Conservation (phyloP, 1,284 basidiomycete species). For the Malassezia furfur region DNA sequence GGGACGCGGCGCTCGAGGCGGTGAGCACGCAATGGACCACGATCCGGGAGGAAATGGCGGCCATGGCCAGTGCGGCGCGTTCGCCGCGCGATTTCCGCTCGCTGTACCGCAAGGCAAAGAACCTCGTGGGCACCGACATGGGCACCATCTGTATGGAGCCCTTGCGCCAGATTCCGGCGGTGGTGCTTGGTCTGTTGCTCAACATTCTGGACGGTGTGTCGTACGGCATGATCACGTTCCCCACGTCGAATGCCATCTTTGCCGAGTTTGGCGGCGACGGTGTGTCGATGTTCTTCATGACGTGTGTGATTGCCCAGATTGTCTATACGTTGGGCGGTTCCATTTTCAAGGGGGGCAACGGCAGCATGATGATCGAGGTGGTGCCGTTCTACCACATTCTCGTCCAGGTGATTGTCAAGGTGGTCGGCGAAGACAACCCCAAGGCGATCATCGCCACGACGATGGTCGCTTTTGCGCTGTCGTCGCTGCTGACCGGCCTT, state of each 20-base stretch:
- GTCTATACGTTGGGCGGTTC: slow-evolving; percentile 75
- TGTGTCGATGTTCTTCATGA: slow-evolving; percentile 61
- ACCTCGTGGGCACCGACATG: slow-evolving; percentile 28
- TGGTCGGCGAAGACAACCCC: slow-evolving; percentile 64
- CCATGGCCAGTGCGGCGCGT: slow-evolving; percentile 5
- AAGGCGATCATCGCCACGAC: slow-evolving; percentile 76
- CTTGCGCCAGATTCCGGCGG: slow-evolving; percentile 57
- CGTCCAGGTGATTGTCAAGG: slow-evolving; percentile 63
- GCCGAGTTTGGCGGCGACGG: slow-evolving; percentile 73
- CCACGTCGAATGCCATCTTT: slow-evolving; percentile 63
- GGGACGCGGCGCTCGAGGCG: slow-evolving; percentile 2
- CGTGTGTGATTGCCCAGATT: slow-evolving; percentile 68
- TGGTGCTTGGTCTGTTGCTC: slow-evolving; percentile 72
- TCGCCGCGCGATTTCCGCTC: slow-evolving; percentile 2
- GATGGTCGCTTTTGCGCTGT: slow-evolving; percentile 76
- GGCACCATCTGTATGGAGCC: slow-evolving; percentile 29
- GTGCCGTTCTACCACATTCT: slow-evolving; percentile 87
- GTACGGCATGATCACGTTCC: slow-evolving; percentile 76
- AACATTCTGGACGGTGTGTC: slow-evolving; percentile 85
- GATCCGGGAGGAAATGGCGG: neutral
- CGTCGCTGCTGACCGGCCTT: slow-evolving; percentile 74
- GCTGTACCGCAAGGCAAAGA: neutral
- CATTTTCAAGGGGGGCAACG: slow-evolving; percentile 67
- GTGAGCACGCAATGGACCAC: slow-evolving; percentile 8
- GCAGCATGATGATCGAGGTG: slow-evolving; percentile 98